Evolutionary conservation across 345 rosid species (phyloP), one percentile per base, ranked within the genome.

Genomic region (Triadica sebifera): DNA sequence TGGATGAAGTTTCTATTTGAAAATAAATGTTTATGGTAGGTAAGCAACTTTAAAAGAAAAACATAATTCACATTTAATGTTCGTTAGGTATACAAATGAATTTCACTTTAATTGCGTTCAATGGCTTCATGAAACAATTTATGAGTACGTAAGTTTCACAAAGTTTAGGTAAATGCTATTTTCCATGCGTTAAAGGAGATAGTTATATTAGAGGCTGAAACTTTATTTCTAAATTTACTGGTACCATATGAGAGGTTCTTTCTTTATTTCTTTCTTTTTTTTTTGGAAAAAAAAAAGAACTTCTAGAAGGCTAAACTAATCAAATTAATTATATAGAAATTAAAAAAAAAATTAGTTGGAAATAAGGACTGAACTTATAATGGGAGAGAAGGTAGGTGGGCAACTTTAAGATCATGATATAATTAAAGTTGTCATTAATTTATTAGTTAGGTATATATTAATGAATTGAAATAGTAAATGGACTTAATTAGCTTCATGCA

Each of bases 361-460:
- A n/a, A n/a, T n/a, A n/a, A n/a, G n/a, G n/a, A n/a, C n/a, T n/a
- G n/a, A 72, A n/a, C n/a, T n/a, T n/a, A n/a, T n/a, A n/a, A n/a
- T n/a, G 74, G 37, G 22, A 63, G 11, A 16, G 74, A 58, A 56
- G 72, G 78, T 72, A 57, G 88, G 84, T 82, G 45, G 65, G 67
- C 24, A 50, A 72, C 72, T 79, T 73, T 37, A 83, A 70, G 73
- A 49, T 79, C 43, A 72, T 51, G 69, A 76, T 24, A 64, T 41
- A 78, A 77, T 77, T 82, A 83, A 85, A 65, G n/a, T 55, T 69
- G 43, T 70, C 81, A 85, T 81, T 85, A 72, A 85, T n/a, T 50
- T 75, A 38, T 19, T 2, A 55, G 86, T 85, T 85, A 77, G 88
- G 86, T n/a, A n/a, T 85, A 51, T 73, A 69, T 79, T 72, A 77